Conservation (phyloP, 805 yeast species). For the Hanseniaspora meyeri region DNA sequence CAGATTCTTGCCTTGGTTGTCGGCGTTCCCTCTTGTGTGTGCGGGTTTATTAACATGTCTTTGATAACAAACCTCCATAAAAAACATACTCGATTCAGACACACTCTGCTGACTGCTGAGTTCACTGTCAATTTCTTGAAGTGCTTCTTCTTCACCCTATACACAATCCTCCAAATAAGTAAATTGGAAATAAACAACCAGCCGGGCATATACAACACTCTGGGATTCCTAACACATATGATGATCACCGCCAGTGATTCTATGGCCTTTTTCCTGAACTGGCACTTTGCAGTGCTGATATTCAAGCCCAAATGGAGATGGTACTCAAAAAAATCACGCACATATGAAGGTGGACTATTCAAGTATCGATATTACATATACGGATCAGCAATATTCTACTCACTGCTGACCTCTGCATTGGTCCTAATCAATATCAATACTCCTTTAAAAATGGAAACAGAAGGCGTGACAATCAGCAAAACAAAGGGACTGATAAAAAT, state of each 20-base stretch:
- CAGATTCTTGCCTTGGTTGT: conserved; percentile 38
- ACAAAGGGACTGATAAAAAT: background rate
- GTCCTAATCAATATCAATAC: conserved; percentile 43
- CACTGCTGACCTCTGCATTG: conserved; percentile 55
- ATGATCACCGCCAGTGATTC: conserved; percentile 82
- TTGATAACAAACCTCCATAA: conserved; percentile 53
- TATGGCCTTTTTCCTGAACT: conserved; percentile 48
- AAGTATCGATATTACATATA: conserved; percentile 47
- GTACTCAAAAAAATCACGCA: conserved; percentile 27
- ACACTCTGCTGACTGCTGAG: conserved; percentile 53
- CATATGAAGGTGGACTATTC: conserved; percentile 63
- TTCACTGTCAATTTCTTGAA: conserved; percentile 65
- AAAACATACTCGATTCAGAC: conserved; percentile 49
- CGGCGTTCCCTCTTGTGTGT: conserved; percentile 36
- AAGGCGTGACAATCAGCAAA: conserved; percentile 15
- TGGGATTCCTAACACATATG: conserved; percentile 72
- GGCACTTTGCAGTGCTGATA: conserved; percentile 66
- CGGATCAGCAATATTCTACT: conserved; percentile 45
- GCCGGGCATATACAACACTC: conserved; percentile 43
- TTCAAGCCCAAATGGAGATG: conserved; percentile 47
- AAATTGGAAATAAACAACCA: conserved; percentile 49
- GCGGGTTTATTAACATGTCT: conserved; percentile 51
- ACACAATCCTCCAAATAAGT: conserved; percentile 41
- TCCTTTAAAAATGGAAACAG: conserved; percentile 19
- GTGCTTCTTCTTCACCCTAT: conserved; percentile 27